Evolutionary conservation across 768 basidiomycete genomes (phyloP).

Genomic region (Rubroboletus satanas): DNA sequence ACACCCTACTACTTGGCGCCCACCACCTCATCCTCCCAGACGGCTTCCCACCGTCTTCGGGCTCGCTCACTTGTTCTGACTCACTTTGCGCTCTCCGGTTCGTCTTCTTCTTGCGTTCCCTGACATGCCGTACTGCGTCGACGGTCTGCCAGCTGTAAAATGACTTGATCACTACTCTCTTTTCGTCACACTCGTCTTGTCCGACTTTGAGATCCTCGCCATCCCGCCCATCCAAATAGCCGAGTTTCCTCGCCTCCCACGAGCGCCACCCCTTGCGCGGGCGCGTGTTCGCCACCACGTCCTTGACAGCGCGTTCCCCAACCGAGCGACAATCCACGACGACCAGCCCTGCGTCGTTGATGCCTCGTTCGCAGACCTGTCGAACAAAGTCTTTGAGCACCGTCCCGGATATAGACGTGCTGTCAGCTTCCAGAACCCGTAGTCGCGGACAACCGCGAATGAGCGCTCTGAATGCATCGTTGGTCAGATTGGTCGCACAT

Average conservation of each 20-base stretch:
- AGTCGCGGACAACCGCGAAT: slow-evolving; percentile 61
- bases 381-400: slow-evolving; percentile 68
- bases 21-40: slow-evolving; percentile 30
- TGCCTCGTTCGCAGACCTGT: slow-evolving; percentile 44
- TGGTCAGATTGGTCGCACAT: slow-evolving; percentile 57
- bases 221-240: slow-evolving; percentile 69
- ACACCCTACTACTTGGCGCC: slow-evolving; percentile 44
- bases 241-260: slow-evolving; percentile 67
- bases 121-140: slow-evolving; percentile 62
- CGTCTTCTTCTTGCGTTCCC: slow-evolving; percentile 60
- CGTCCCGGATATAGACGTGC: slow-evolving; percentile 61
- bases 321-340: slow-evolving; percentile 76
- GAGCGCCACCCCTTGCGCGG: slow-evolving; percentile 71
- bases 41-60: slow-evolving; percentile 25
- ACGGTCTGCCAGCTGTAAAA: slow-evolving; percentile 87
- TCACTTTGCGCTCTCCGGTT: slow-evolving; percentile 42
- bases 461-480: slow-evolving; percentile 60
- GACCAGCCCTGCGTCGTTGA: slow-evolving; percentile 52
- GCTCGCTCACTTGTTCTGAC: slow-evolving; percentile 30
- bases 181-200: slow-evolving; percentile 78
- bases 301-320: slow-evolving; percentile 57
- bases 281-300: slow-evolving; percentile 54
- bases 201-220: slow-evolving; percentile 61
- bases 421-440: slow-evolving; percentile 71
- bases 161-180: slow-evolving; percentile 71